Evolutionary conservation across 177 flowering plant species (phyloP), one percentile per base, ranked within the genome.

Genomic region (Tripterygium wilfordii): DNA sequence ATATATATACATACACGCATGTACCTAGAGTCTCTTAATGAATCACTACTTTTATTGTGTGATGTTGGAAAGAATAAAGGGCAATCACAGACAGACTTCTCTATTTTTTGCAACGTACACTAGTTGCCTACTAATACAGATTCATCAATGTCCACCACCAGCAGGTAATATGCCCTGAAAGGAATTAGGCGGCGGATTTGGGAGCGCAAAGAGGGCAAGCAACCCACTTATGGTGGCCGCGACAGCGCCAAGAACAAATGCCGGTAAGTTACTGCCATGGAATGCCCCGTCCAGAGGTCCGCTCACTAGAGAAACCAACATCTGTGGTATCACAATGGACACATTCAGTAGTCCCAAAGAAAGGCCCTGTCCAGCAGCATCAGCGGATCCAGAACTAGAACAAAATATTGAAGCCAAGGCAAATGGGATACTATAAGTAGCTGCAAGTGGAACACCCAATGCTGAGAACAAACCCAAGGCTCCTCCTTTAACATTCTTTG

Each of bases 301-400:
- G 14, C 59, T 41, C 1, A 32, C 43, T 12, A 49, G 19, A 0
- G 71, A 66, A n/a, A 66, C 60, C 22, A 65, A 5, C 58, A 62
- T 67, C 58, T 58, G 45, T 4, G 91, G 88, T n/a, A 80, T 14
- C 12, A 76, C 84, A 4, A 82, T 68, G 15, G 82, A 67, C 27
- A 83, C 77, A 56, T 83, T 83, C 1, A 83, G 57, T 27, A 83
- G 73, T 58, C 90, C 85, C 48, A 79, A 49, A 1, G 83, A 64
- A 17, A 76, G 69, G 19, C 88, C 90, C 75, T 77, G 96, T 10
- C 94, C 96, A 0, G 83, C 69, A n/a, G n/a, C n/a, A n/a, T n/a
- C n/a, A n/a, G n/a, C n/a, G n/a, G n/a, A n/a, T 33, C 82, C 85
- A 4, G 70, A 50, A 17, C 54, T 36, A 39, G 43, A 59, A 4